Base-by-base conservation (phyloP, 805 yeast species). In the Ogataea neopini region DNA sequence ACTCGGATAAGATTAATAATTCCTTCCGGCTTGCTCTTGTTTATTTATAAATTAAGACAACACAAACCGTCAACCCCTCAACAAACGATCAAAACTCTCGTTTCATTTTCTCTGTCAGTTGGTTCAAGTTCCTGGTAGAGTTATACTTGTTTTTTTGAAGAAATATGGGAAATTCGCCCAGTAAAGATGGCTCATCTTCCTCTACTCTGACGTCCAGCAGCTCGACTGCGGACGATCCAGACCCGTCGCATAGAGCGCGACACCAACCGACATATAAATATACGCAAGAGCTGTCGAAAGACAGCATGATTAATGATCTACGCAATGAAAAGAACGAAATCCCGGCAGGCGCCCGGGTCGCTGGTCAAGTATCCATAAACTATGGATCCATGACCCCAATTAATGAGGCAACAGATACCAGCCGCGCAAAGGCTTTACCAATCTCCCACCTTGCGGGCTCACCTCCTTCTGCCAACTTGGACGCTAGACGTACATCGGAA, bases 131-230 rank as follows among this genome's bases (percentile, higher is more conserved):
- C 19, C 44, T 15, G 30, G 44, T 32, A 30, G 44, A 32, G 38
- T 28, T 40, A 4, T 32, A 39, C 18, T 25, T 18, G 42, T 39
- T 32, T 38, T 15, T 6, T 39, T 25, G 32, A 39, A 39, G 45
- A 47, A 56, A 51, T 43, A 65, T 65, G 69, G 69, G 69, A 56
- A 69, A 68, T 62, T 63, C 71, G 49, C 72, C 72, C 57, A 68
- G 71, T 50, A 66, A 62, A 58, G 65, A 68, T 68, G 73, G 63
- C 47, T 47, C 58, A 48, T 47, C 66, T 41, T 58, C 68, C 44
- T 74, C 73, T 55, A 72, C 60, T 49, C 58, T 56, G 43, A 40
- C 63, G 37, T 49, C 58, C n/a, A 43, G 59, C 44, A 53, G 57
- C 29, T 28, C 58, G 23, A 44, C 63, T 42, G 56, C 54, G 38